These are phyloP conservation scores for Neurospora sp. DNA, from an alignment of 2,329 filamentous ascomycete genomes.

Conservation along the genomic window DNA sequence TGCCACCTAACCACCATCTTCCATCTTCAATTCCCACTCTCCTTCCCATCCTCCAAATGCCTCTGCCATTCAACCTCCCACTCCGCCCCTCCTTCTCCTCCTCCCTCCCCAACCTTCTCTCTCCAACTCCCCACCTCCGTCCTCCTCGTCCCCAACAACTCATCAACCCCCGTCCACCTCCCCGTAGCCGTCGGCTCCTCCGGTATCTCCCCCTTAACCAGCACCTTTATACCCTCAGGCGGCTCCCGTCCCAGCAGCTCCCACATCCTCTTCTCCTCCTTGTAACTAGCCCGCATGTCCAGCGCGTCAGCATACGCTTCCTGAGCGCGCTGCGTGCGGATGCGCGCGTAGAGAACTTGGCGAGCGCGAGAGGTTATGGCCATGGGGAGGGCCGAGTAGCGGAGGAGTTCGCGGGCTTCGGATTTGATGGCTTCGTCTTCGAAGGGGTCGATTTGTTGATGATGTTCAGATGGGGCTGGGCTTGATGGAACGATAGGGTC, in stretches of 20 bases:
- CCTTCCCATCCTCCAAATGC: not conserved
- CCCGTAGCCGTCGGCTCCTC: conserved; percentile 18
- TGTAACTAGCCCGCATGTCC: conserved; percentile 30
- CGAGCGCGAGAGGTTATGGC: conserved; percentile 27
- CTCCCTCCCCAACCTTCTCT: not conserved
- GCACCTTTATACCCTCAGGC: conserved; percentile 18
- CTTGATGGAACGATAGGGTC: conserved; percentile 1
- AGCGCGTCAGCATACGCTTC: conserved; percentile 33
- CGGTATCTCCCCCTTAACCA: conserved; percentile 22
- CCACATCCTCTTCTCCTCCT: conserved; percentile 38
- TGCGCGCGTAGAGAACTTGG: conserved; percentile 26
- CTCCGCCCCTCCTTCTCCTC: not conserved
- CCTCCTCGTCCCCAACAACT: conserved; percentile 20
- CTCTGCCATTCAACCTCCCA: not conserved
- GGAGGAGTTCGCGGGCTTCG: conserved; percentile 34
- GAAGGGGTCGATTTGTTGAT: not conserved
- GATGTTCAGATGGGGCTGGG: not conserved
- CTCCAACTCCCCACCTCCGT: not conserved
- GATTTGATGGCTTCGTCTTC: conserved; percentile 18
- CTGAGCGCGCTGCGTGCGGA: conserved; percentile 31
- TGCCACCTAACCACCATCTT: not conserved
- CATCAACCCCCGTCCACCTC: conserved; percentile 10
- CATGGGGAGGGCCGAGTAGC: conserved; percentile 30
- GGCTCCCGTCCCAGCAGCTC: conserved; percentile 29
- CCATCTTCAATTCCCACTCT: no score